A percentile compares a stretch with the other conserved stretches of the same genome.
phyloP scores from a whole-genome alignment of 495 filamentous ascomycete species.

The Aspergillus diversus region DNA sequence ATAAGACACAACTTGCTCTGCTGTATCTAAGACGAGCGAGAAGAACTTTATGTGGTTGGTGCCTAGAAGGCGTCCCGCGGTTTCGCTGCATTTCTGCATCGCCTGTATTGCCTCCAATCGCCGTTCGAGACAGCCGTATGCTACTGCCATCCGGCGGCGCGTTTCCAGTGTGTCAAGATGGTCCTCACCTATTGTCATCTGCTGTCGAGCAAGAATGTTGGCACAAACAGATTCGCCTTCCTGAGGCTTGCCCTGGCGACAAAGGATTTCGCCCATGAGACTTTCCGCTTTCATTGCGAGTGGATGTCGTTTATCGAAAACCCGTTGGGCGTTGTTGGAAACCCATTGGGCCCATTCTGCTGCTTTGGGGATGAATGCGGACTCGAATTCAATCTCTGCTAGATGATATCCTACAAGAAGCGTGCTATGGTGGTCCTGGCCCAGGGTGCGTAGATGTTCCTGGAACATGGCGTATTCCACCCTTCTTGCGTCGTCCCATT shows the following conservation, averaged over 20 bases:
- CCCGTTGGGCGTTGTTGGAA: slow-evolving; percentile 34
- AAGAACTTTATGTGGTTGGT: slow-evolving; percentile 38
- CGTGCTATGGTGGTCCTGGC: slow-evolving; percentile 41
- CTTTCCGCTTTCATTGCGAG: slow-evolving; percentile 41
- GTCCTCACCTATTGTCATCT: slow-evolving; percentile 44
- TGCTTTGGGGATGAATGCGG: slow-evolving; percentile 33
- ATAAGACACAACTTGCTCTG: slow-evolving; percentile 33
- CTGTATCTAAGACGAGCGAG: slow-evolving; percentile 26
- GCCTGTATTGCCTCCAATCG: slow-evolving; percentile 32
- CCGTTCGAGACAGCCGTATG: slow-evolving; percentile 31
- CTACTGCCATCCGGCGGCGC: slow-evolving; percentile 35
- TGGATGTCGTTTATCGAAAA: slow-evolving; percentile 36
- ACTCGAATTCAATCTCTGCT: slow-evolving; percentile 36
- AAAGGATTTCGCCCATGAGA: slow-evolving; percentile 37
- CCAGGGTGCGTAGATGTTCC: slow-evolving; percentile 37
- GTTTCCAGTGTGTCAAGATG: slow-evolving; percentile 41
- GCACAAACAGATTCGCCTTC: slow-evolving; percentile 42
- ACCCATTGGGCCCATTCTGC: slow-evolving; percentile 42
- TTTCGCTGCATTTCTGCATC: slow-evolving; percentile 32
- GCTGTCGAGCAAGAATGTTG: slow-evolving; percentile 42
- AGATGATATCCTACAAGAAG: slow-evolving; percentile 37
- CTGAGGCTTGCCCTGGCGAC: slow-evolving; percentile 32
- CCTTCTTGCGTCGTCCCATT: slow-evolving; percentile 39
- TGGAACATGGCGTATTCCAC: slow-evolving; percentile 44
- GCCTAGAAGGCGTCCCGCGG: slow-evolving; percentile 31